Evolutionary conservation across 2,329 filamentous ascomycete species (phyloP).

Genomic region (Aspergillus sp.): DNA sequence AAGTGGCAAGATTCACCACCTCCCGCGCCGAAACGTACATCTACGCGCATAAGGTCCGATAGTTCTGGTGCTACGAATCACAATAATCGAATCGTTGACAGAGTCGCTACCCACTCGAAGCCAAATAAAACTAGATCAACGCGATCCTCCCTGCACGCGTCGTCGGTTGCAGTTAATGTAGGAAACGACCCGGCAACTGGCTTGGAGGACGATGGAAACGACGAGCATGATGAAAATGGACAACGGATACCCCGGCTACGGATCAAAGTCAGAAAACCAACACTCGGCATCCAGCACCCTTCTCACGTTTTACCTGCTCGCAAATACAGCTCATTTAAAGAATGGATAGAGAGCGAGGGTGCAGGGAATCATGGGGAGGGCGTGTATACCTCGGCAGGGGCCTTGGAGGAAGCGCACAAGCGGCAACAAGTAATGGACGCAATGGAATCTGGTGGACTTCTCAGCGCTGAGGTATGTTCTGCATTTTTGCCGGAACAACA

Average conservation of each 20-base stretch:
- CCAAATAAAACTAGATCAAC: conserved; percentile 22
- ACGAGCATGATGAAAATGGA: conserved; percentile 21
- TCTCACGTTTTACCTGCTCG: conserved; percentile 48
- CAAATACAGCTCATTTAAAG: conserved; percentile 55
- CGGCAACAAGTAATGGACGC: conserved; percentile 71
- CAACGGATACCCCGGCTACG: conserved; percentile 37
- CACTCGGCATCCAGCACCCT: conserved; percentile 52
- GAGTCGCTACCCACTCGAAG: conserved; percentile 22
- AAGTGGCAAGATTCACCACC: conserved; percentile 26
- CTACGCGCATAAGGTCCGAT: conserved; percentile 31
- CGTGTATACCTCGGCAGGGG: conserved; percentile 58
- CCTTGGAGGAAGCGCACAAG: conserved; percentile 66
- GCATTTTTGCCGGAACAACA: conserved; percentile 70
- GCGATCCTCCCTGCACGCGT: conserved; percentile 24
- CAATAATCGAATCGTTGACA: conserved; percentile 18
- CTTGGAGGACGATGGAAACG: conserved; percentile 7
- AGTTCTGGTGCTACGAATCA: conserved; percentile 23
- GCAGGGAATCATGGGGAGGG: conserved; percentile 45
- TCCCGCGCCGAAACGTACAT: conserved; percentile 25
- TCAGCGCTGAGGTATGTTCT: conserved; percentile 70
- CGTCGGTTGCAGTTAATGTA: conserved; percentile 10
- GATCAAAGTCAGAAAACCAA: conserved; percentile 54
- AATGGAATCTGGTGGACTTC: conserved; percentile 69
- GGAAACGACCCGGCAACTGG: conserved; percentile 14
- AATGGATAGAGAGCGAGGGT: conserved; percentile 63